Conservation (phyloP, 2,329 filamentous ascomycete species). For the Aspergillus versicolor region DNA sequence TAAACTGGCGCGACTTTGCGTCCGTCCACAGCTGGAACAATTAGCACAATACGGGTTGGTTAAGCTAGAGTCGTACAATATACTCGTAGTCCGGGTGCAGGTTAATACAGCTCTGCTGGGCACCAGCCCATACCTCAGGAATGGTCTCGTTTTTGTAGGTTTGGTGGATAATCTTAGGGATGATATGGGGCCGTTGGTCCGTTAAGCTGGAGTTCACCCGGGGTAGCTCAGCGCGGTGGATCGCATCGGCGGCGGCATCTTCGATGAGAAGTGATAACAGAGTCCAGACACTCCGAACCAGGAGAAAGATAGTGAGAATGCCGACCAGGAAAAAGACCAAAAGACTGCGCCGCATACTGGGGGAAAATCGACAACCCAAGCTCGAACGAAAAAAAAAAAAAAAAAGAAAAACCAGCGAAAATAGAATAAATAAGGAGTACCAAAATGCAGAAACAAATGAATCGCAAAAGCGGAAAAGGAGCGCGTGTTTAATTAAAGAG, state of each 20-base stretch:
- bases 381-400: neutral
- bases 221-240: conserved; percentile 66
- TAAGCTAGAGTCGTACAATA: conserved; percentile 49
- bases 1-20: conserved; percentile 67
- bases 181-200: conserved; percentile 58
- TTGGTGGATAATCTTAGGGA: conserved; percentile 76
- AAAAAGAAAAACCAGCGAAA: neutral
- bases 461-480: neutral
- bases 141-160: conserved; percentile 71
- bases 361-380: neutral
- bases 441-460: neutral
- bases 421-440: neutral
- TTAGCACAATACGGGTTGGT: conserved; percentile 13
- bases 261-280: conserved; percentile 69
- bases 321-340: conserved; percentile 66
- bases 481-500: neutral
- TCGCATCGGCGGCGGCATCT: conserved; percentile 65
- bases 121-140: conserved; percentile 63
- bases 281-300: conserved; percentile 68
- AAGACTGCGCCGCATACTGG: conserved; percentile 59
- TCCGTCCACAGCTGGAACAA: conserved; percentile 70
- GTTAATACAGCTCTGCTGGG: conserved; percentile 66
- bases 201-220: conserved; percentile 58
- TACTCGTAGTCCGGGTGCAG: conserved; percentile 72
- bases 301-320: conserved; percentile 60